These are phyloP conservation scores for Trichosporon coremiiforme DNA, from an alignment of 1,284 basidiomycete species.

Conservation along the genomic window DNA sequence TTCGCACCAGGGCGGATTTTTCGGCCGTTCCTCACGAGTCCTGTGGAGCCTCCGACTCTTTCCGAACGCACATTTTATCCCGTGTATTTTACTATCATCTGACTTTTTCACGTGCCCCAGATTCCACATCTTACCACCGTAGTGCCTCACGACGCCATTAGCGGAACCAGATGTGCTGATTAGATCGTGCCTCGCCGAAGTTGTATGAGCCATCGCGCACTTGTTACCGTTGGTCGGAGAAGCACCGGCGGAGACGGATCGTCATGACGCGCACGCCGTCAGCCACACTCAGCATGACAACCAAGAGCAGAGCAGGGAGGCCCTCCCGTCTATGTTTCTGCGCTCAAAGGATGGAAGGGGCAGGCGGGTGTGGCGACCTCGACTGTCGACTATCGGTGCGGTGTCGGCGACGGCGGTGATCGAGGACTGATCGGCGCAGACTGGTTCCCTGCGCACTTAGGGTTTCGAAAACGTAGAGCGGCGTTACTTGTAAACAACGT, in stretches of 20 bases:
- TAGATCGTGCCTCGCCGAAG: background rate
- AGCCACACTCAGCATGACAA: background rate
- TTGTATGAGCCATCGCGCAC: background rate
- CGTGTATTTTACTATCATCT: background rate
- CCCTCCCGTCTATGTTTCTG: background rate
- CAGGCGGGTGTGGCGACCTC: no score
- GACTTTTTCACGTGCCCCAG: background rate
- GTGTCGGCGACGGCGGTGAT: background rate
- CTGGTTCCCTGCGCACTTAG: background rate
- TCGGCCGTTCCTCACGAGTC: background rate
- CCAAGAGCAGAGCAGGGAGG: background rate
- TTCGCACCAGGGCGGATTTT: slow-evolving; percentile 4
- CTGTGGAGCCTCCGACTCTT: slow-evolving; percentile 14
- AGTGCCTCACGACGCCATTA: background rate
- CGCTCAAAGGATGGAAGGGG: no score
- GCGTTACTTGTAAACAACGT: background rate
- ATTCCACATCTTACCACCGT: background rate
- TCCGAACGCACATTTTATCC: background rate
- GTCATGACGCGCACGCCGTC: no score
- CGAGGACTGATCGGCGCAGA: background rate
- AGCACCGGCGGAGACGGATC: background rate
- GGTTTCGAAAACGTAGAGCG: background rate
- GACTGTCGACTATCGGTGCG: no score
- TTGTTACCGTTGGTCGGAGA: background rate
- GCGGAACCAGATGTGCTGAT: background rate